phyloP scores from a whole-genome alignment of 352 stramenopile species.

The Aphanomyces astaci region DNA sequence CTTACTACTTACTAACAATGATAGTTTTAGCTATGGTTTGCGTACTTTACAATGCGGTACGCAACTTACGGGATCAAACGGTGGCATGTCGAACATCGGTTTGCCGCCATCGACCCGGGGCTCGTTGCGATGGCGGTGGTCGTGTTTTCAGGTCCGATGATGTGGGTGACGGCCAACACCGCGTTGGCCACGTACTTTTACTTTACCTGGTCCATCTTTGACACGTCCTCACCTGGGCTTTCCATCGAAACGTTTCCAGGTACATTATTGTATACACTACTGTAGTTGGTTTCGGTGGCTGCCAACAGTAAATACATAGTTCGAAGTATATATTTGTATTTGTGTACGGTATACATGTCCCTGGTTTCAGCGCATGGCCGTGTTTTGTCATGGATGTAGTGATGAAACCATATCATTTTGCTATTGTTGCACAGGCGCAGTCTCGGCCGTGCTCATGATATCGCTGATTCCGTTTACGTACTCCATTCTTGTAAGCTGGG shows the following conservation, averaged over 20 bases:
- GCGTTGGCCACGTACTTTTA: not conserved
- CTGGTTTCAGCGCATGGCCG: too few relatives aligned
- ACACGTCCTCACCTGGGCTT: not conserved
- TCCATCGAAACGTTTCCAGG: not conserved
- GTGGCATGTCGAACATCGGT: not conserved
- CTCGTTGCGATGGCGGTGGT: not conserved
- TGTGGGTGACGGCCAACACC: not conserved
- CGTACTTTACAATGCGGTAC: not conserved
- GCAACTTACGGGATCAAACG: not conserved
- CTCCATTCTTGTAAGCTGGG: not conserved
- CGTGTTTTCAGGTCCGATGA: not conserved
- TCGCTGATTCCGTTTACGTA: not conserved
- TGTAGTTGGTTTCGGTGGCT: not conserved
- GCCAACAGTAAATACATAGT: too few relatives aligned
- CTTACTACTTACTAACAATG: not conserved
- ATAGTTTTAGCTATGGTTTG: constrained; percentile 9
- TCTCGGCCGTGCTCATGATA: not conserved
- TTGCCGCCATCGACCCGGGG: constrained; percentile 3
- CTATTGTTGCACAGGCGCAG: not conserved
- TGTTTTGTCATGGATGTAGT: too few relatives aligned
- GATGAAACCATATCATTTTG: too few relatives aligned
- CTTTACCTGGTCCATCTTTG: not conserved
- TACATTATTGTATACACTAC: not conserved
- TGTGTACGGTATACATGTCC: not conserved
- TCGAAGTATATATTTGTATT: too few relatives aligned